Conservation (phyloP, 495 filamentous ascomycete species). For the Penicillium cataractarum region DNA sequence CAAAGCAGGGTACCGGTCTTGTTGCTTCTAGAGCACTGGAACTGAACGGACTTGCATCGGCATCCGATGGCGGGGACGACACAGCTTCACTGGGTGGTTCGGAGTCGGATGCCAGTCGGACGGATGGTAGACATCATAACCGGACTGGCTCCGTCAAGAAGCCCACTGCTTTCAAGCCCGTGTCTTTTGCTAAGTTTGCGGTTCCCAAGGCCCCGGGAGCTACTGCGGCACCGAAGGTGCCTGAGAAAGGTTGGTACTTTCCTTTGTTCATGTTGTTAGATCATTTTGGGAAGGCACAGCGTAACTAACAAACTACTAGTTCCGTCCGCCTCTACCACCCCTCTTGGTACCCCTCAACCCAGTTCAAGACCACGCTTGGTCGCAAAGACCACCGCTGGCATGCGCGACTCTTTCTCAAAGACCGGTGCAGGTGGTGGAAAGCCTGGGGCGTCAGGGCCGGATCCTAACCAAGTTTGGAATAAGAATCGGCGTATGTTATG, state of each 20-base stretch:
- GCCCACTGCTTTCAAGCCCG: constrained; percentile 85
- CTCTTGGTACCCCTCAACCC: constrained; percentile 45
- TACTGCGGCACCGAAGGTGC: constrained; percentile 55
- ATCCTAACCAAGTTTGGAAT: constrained; percentile 90
- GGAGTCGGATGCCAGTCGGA: constrained; percentile 53
- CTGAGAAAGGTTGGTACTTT: constrained; percentile 57
- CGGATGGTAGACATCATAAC: constrained; percentile 61
- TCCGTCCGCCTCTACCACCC: constrained; percentile 44
- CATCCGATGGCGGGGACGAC: constrained; percentile 50
- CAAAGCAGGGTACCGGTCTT: constrained; percentile 38
- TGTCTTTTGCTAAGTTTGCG: constrained; percentile 84
- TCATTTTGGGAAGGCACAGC: neutral
- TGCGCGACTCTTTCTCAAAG: constrained; percentile 57
- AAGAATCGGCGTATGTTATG: constrained; percentile 85
- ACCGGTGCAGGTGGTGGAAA: constrained; percentile 45
- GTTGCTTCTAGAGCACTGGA: constrained; percentile 49
- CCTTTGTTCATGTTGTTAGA: neutral
- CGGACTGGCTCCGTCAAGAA: constrained; percentile 80
- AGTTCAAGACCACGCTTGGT: constrained; percentile 63
- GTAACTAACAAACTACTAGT: constrained; percentile 39
- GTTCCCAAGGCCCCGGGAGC: constrained; percentile 57
- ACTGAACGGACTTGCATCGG: constrained; percentile 46
- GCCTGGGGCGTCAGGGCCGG: constrained; percentile 58
- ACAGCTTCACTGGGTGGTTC: constrained; percentile 51
- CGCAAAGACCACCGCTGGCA: constrained; percentile 64